Evolutionary conservation across 305 asterid genomes (phyloP).

Genomic region (Andrographis paniculata): DNA sequence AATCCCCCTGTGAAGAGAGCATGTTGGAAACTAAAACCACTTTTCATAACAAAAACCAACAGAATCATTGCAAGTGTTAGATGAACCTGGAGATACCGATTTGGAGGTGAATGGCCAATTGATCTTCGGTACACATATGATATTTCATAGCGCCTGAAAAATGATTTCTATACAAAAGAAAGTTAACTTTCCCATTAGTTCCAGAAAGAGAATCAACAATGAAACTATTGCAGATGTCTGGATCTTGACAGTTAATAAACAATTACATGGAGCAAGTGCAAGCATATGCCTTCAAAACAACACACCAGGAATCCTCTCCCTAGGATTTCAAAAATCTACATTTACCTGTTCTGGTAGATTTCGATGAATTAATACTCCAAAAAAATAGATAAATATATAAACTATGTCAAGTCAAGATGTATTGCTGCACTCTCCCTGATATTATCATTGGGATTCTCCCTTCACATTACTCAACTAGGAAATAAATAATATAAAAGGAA

Average conservation of each 20-base stretch:
- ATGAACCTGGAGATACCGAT: constrained; percentile 88
- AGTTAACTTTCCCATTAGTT: constrained; percentile 14
- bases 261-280: too few species aligned
- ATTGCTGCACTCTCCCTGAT: too few species aligned
- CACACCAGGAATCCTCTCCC: too few species aligned
- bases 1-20: constrained; percentile 59
- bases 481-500: neutral
- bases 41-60: constrained; percentile 6
- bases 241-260: neutral
- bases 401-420: too few species aligned
- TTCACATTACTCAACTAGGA: neutral
- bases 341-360: too few species aligned
- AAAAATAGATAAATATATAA: too few species aligned
- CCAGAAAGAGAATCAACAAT: constrained; percentile 2
- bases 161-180: constrained; percentile 48
- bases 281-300: too few species aligned
- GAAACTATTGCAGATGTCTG: constrained; percentile 3
- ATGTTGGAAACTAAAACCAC: constrained; percentile 10
- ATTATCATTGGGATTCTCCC: too few species aligned
- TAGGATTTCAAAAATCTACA: too few species aligned
- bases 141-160: constrained; percentile 81
- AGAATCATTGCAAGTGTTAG: constrained; percentile 13
- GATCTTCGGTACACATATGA: constrained; percentile 84
- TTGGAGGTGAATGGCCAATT: constrained; percentile 95
- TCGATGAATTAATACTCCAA: too few species aligned